phyloP scores from a whole-genome alignment of 2,329 filamentous ascomycete genomes.

The Cordyceps javanica region DNA sequence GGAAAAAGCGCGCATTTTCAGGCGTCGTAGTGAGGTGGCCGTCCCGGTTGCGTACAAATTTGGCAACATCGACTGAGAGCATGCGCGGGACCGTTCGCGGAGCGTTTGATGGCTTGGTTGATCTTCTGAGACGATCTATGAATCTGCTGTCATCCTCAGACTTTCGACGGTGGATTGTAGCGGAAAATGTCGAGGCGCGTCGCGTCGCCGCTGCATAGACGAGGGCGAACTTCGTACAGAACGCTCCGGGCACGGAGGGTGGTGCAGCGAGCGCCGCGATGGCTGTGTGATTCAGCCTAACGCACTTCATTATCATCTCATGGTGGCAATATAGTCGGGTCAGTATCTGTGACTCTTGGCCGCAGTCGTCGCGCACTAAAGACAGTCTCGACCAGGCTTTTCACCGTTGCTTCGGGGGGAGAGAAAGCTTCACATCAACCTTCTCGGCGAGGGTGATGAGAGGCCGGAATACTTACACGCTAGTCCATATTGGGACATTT shows the following conservation, averaged over 20 bases:
- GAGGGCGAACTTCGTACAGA: background rate
- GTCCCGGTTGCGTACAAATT: background rate
- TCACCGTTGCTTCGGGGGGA: background rate
- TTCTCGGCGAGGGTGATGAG: background rate
- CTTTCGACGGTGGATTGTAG: background rate
- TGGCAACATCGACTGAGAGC: constrained; percentile 1
- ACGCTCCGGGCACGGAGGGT: background rate
- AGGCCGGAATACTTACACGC: background rate
- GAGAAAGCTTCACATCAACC: background rate
- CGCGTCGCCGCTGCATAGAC: background rate
- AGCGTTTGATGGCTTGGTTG: background rate
- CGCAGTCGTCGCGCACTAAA: background rate
- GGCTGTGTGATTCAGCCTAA: constrained; percentile 2
- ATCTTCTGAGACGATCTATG: background rate
- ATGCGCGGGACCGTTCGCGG: background rate
- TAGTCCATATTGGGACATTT: background rate
- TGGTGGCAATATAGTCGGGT: background rate
- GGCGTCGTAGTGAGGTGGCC: constrained; percentile 10
- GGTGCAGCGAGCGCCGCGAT: background rate
- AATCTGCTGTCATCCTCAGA: background rate
- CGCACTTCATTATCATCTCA: constrained; percentile 4
- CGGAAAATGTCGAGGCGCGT: background rate
- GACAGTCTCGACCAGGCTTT: background rate
- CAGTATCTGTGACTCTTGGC: background rate
- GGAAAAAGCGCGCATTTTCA: constrained; percentile 17